These are phyloP conservation scores for Podila horticola DNA, from an alignment of 192 early-diverging fungal genomes.

Conservation along the genomic window DNA sequence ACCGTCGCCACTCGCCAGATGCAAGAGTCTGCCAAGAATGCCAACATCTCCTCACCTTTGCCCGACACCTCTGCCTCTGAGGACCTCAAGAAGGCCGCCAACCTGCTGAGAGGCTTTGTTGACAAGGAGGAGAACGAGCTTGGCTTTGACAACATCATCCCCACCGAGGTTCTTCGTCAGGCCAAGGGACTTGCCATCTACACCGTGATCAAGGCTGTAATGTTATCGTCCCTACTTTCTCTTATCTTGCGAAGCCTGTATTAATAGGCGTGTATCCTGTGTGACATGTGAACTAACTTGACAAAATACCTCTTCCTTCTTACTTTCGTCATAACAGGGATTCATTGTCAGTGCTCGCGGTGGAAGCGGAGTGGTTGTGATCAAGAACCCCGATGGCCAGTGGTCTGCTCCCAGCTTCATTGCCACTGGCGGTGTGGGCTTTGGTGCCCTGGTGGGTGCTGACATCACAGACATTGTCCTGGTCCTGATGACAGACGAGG, in stretches of 20 bases:
- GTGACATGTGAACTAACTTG: background rate
- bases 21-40: constrained; percentile 51
- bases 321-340: constrained; percentile 53
- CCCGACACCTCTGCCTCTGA: constrained; percentile 34
- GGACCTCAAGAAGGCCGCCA: constrained; percentile 49
- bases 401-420: constrained; percentile 95
- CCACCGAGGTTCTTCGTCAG: constrained; percentile 69
- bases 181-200: constrained; percentile 94
- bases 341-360: constrained; percentile 89
- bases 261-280: no score
- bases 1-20: constrained; percentile 42
- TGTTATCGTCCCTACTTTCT: background rate
- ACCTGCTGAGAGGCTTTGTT: constrained; percentile 37
- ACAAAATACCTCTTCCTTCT: background rate
- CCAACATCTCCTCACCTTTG: constrained; percentile 50
- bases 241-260: no score
- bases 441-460: constrained; percentile 88
- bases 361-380: constrained; percentile 88
- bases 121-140: constrained; percentile 48
- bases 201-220: constrained; percentile 91
- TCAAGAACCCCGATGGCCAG: constrained; percentile 62
- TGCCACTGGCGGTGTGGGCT: constrained; percentile 84
- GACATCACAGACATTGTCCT: constrained; percentile 96
- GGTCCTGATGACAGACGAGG: constrained; percentile 85
- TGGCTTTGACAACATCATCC: constrained; percentile 78